Conservation (phyloP, 495 filamentous ascomycete genomes). For the Penicillium nucicola region DNA sequence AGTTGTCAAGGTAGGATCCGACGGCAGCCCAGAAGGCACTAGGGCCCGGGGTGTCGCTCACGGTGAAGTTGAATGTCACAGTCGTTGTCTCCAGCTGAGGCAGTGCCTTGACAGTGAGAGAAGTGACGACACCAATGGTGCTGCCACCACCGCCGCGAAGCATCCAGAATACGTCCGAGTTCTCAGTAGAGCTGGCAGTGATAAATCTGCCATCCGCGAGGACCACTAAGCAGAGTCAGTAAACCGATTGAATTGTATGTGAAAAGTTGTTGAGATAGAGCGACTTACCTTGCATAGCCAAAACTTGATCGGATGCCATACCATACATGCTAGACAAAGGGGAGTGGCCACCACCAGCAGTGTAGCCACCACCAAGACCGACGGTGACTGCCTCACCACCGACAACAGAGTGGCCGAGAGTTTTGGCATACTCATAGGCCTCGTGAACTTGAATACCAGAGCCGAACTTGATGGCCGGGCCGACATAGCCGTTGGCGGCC, state of each 20-base stretch:
- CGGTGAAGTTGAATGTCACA: conserved; percentile 14
- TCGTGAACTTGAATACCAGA: conserved; percentile 7
- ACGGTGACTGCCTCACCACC: conserved; percentile 14
- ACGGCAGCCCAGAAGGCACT: conserved; percentile 13
- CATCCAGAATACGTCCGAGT: conserved; percentile 53
- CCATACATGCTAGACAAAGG: conserved; percentile 10
- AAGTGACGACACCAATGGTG: conserved; percentile 38
- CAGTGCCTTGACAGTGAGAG: conserved; percentile 9
- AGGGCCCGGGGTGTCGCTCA: conserved; percentile 6
- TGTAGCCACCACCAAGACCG: conserved; percentile 34
- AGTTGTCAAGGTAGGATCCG: conserved; percentile 8
- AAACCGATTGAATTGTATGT: not conserved
- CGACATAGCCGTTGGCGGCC: conserved; percentile 11
- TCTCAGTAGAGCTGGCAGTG: conserved; percentile 43
- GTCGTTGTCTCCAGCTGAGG: conserved; percentile 7
- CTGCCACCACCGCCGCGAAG: conserved; percentile 37
- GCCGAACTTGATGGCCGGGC: conserved; percentile 10
- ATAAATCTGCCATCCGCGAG: conserved; percentile 34
- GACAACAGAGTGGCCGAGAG: conserved; percentile 4
- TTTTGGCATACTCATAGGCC: conserved; percentile 7
- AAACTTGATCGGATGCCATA: conserved; percentile 29
- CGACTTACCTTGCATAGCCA: conserved; percentile 27
- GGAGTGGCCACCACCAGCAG: conserved; percentile 37
- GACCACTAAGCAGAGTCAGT: conserved; percentile 2
- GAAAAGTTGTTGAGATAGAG: not conserved